Percentiles rank a stretch among this genome's conserved stretches.
These are phyloP conservation scores for Fusarium sororula DNA, from an alignment of 2,329 filamentous ascomycete species.

Conservation along the genomic window DNA sequence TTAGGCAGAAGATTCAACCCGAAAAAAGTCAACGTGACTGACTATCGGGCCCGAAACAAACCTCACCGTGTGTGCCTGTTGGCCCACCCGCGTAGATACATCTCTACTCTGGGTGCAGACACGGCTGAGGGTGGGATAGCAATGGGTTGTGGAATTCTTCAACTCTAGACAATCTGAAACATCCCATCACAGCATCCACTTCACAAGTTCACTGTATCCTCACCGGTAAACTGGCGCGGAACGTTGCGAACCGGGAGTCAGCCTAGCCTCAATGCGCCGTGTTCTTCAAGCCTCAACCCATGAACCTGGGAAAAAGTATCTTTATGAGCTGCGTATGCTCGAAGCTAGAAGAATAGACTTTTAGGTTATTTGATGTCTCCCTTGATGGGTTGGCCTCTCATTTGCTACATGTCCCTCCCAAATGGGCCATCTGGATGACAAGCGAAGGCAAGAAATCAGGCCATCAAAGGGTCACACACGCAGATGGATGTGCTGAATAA, in stretches of 20 bases:
- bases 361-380: slow-evolving; percentile 26
- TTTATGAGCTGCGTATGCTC: not conserved
- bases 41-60: slow-evolving; percentile 14
- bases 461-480: slow-evolving; percentile 30
- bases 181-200: not conserved
- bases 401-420: slow-evolving; percentile 15
- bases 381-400: not conserved
- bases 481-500: slow-evolving; percentile 2
- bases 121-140: slow-evolving; percentile 33
- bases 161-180: slow-evolving; percentile 25
- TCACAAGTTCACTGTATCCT: not conserved
- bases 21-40: slow-evolving; percentile 32
- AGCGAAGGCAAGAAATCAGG: slow-evolving; percentile 15
- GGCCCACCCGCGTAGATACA: slow-evolving; percentile 27
- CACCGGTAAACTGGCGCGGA: not conserved
- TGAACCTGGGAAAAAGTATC: slow-evolving; percentile 9
- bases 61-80: slow-evolving; percentile 28
- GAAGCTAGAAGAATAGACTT: slow-evolving; percentile 27
- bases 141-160: slow-evolving; percentile 18
- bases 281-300: slow-evolving; percentile 8
- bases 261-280: not conserved
- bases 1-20: slow-evolving; percentile 23
- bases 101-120: slow-evolving; percentile 15
- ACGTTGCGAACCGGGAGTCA: slow-evolving; percentile 29
- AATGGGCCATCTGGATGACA: slow-evolving; percentile 16